phyloP scores from a whole-genome alignment of 352 stramenopile genomes.

The Pythium sukuiense region DNA sequence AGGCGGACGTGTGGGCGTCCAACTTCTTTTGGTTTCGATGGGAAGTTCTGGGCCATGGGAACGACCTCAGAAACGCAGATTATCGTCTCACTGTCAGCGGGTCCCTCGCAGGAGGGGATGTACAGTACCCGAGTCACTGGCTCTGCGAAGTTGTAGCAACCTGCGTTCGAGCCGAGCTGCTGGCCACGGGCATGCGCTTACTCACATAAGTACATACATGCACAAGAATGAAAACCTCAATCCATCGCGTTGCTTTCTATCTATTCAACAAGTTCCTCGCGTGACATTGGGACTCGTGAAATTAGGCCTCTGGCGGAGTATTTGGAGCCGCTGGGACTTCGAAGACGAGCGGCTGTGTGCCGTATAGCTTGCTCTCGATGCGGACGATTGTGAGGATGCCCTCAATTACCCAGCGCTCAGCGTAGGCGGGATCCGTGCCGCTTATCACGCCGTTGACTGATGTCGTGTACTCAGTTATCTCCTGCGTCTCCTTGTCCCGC shows the following conservation, averaged over 20 bases:
- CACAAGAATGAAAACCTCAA: too few relatives aligned
- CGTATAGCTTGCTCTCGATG: constrained; percentile 13
- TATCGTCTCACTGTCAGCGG: constrained; percentile 3
- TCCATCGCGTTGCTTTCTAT: too few relatives aligned
- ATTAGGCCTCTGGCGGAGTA: background rate
- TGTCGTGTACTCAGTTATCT: background rate
- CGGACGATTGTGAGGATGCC: constrained; percentile 19
- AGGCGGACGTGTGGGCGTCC: background rate
- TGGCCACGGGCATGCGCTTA: too few relatives aligned
- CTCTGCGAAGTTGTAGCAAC: background rate
- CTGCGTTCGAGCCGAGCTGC: too few relatives aligned
- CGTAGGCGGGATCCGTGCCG: constrained; percentile 10
- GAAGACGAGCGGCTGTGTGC: constrained; percentile 4
- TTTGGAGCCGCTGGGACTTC: constrained; percentile 3
- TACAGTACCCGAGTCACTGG: background rate
- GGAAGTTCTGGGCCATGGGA: background rate
- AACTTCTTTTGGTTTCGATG: constrained; percentile 22
- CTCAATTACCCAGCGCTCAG: constrained; percentile 23
- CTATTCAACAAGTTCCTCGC: too few relatives aligned
- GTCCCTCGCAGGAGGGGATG: background rate
- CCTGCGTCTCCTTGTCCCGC: background rate
- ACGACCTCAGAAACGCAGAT: background rate
- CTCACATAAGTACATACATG: too few relatives aligned
- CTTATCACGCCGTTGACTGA: constrained; percentile 17
- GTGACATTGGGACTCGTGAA: background rate